Conservation (phyloP, 371 early-diverging fungal species). For the Saksenaea vasiformis region DNA sequence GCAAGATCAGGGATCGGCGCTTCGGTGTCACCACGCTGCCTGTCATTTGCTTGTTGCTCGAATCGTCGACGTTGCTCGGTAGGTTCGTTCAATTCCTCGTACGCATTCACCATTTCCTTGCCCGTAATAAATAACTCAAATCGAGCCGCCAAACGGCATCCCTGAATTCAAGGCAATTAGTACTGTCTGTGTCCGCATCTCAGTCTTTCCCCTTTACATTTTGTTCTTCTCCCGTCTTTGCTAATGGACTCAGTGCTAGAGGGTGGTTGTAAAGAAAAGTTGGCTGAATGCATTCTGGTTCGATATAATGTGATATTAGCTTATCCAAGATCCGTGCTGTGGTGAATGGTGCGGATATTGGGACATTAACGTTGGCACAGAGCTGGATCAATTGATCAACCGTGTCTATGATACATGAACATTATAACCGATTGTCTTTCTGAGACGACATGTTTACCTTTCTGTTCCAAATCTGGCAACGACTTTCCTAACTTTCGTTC, state of each 20-base stretch:
- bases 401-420: constrained; percentile 22
- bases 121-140: constrained; percentile 94
- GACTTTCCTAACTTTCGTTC: constrained; percentile 50
- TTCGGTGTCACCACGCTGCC: constrained; percentile 80
- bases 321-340: constrained; percentile 86
- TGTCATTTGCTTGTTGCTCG: constrained; percentile 65
- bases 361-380: constrained; percentile 60
- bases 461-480: constrained; percentile 56
- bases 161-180: constrained; percentile 20
- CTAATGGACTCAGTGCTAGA: constrained; percentile 89
- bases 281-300: constrained; percentile 90
- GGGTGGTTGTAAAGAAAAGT: constrained; percentile 96
- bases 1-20: constrained; percentile 82
- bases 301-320: constrained; percentile 88
- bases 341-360: constrained; percentile 72
- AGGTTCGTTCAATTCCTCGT: constrained; percentile 99
- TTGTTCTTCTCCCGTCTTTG: constrained; percentile 67
- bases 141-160: constrained; percentile 66
- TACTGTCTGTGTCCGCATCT: background rate
- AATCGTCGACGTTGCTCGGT: constrained; percentile 92
- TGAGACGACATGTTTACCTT: constrained; percentile 25
- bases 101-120: constrained; percentile 98
- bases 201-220: constrained; percentile 17
- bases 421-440: background rate
- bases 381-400: constrained; percentile 40